Evolutionary conservation across 371 early-diverging fungal genomes (phyloP), one percentile per base, ranked within the genome.

Genomic region (Vittaforma corneae): DNA sequence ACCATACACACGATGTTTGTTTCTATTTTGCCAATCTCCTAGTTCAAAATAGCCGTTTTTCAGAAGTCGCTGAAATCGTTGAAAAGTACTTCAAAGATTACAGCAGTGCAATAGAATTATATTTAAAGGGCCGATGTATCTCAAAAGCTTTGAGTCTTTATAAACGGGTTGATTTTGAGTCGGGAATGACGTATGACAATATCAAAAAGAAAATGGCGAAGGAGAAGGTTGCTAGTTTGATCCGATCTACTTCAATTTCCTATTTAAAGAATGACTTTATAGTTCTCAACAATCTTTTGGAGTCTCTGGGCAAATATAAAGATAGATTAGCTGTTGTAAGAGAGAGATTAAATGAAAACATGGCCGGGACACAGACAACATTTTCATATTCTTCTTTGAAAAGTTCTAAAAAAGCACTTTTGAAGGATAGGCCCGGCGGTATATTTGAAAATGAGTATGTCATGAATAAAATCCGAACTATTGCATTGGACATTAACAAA

Each of bases 371-470:
- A 16, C 42, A 61, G 0, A 57, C 59, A 34, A 57, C 42, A 22
- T 58, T 64, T 29, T 46, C 48, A 20, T 59, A 35, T 11, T 45
- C 70, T 20, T 30, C 26, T 42, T 18, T 57, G 11, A n/a, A 48
- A 14, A 63, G 29, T 0, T 34, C 42, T 30, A 70, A 53, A 47
- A 62, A 59, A 1, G 42, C 59, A 20, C 37, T 40, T 24, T 16
- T 24, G 6, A 65, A 57, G 44, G 55, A 55, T 33, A 57, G 67
- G 16, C 70, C 70, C 20, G 70, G 70, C 1, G 53, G 55, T 11
- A 22, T 46, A 24, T 70, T 58, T 35, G 70, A 70, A 50, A 47
- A 50, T 16, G 70, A 70, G 38, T 70, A 60, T 61, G 67, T 65
- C 3, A 35, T 64, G 20, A 44, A 63, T n/a, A 55, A 61, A 47